Conservation (phyloP, 2,329 filamentous ascomycete genomes). For the Fusarium miscanthi region DNA sequence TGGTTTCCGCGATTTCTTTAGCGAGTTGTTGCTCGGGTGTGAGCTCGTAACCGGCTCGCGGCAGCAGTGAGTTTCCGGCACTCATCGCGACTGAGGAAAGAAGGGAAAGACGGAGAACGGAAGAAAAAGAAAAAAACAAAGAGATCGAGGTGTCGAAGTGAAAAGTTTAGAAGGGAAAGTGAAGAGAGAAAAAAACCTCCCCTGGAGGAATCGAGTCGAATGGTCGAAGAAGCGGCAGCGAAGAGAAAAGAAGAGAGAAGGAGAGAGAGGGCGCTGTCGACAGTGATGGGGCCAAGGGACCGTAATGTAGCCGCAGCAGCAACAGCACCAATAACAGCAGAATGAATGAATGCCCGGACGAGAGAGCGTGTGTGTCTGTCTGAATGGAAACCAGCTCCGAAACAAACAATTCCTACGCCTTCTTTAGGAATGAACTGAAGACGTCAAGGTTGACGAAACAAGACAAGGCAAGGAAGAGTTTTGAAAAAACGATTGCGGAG, state of each 20-base stretch:
- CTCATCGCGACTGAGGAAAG: constrained; percentile 31
- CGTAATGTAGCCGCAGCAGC: constrained; percentile 26
- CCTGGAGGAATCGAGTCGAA: constrained; percentile 31
- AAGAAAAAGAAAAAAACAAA: neutral
- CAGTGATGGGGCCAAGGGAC: constrained; percentile 18
- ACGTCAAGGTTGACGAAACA: constrained; percentile 19
- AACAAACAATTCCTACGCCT: constrained; percentile 38
- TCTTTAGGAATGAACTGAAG: constrained; percentile 37
- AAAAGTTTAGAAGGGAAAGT: neutral
- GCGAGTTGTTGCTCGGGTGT: constrained; percentile 28
- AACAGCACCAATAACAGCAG: neutral
- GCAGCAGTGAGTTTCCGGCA: constrained; percentile 40
- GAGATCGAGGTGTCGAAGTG: constrained; percentile 18
- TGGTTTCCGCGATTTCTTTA: constrained; percentile 21
- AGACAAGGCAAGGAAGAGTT: constrained; percentile 27
- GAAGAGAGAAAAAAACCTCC: constrained; percentile 18
- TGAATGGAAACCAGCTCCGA: constrained; percentile 36
- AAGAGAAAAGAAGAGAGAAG: constrained; percentile 18
- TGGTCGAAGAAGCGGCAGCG: constrained; percentile 1
- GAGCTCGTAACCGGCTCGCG: constrained; percentile 28
- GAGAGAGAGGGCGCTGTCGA: neutral
- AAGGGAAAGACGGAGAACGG: neutral
- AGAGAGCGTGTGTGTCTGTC: neutral
- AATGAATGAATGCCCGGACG: neutral
- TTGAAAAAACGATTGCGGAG: constrained; percentile 20